A percentile compares a stretch with the other conserved stretches of the same genome.
phyloP scores from a whole-genome alignment of 805 yeast species.

The Yarrowia yakushimensis region DNA sequence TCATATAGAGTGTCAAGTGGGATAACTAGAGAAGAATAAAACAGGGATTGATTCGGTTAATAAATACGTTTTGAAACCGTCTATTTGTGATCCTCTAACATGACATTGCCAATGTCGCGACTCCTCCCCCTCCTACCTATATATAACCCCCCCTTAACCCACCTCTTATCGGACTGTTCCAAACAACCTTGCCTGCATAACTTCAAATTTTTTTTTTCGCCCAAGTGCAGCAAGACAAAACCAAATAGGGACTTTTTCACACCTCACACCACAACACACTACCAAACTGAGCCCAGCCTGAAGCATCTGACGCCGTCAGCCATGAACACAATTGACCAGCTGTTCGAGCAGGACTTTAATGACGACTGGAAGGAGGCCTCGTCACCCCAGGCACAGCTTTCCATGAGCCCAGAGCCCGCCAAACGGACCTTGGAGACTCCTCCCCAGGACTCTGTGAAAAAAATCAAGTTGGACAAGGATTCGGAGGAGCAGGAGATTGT shows the following conservation, averaged over 20 bases:
- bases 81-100: too few species aligned
- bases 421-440: not conserved
- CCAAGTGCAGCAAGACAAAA: constrained; percentile 3
- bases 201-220: constrained; percentile 5
- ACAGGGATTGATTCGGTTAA: too few species aligned
- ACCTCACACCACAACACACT: not conserved
- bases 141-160: not conserved
- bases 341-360: constrained; percentile 22
- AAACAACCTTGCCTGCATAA: constrained; percentile 9
- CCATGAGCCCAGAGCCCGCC: not conserved
- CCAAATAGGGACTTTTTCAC: not conserved
- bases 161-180: not conserved
- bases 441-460: not conserved
- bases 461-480: not conserved
- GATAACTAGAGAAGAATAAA: too few species aligned
- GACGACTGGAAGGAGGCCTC: constrained; percentile 15
- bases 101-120: not conserved
- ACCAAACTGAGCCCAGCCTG: not conserved
- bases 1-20: too few species aligned
- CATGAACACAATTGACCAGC: constrained; percentile 25
- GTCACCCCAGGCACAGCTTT: not conserved
- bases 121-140: not conserved
- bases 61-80: too few species aligned
- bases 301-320: constrained; percentile 4
- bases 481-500: not conserved